Conservation (phyloP, 371 early-diverging fungal species). For the Quaeritorhiza haematococci region DNA sequence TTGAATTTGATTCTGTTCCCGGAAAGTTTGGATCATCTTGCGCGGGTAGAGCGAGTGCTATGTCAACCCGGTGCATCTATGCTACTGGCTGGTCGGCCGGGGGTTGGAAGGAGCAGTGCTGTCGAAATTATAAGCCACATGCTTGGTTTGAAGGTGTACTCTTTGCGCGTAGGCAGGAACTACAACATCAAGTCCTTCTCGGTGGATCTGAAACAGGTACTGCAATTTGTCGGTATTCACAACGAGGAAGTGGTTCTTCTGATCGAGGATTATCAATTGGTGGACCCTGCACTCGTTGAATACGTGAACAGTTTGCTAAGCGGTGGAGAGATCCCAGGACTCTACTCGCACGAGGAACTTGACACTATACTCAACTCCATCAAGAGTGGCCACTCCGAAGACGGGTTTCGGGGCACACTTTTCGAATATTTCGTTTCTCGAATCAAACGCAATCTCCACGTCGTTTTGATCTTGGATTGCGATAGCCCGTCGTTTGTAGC, state of each 20-base stretch:
- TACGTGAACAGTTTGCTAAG: conserved; percentile 43
- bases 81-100: conserved; percentile 44
- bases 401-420: conserved; percentile 38
- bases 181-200: conserved; percentile 33
- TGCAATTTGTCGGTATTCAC: conserved; percentile 30
- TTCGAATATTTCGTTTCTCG: conserved; percentile 42
- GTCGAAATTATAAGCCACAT: conserved; percentile 29
- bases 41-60: conserved; percentile 36
- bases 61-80: conserved; percentile 41
- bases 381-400: conserved; percentile 33
- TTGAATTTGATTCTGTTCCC: conserved; percentile 38
- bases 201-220: conserved; percentile 37
- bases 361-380: conserved; percentile 29
- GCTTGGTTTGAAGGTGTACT: conserved; percentile 28
- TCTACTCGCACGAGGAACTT: conserved; percentile 44
- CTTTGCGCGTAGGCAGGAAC: conserved; percentile 25
- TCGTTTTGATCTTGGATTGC: conserved; percentile 40
- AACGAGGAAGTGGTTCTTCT: conserved; percentile 32
- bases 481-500: conserved; percentile 21
- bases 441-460: conserved; percentile 35
- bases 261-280: conserved; percentile 45
- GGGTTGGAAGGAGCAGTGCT: conserved; percentile 29
- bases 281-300: conserved; percentile 33
- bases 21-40: conserved; percentile 32
- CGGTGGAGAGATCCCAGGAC: conserved; percentile 41